phyloP scores from a whole-genome alignment of 23 red algal species.

The Gracilaria gracilis region DNA sequence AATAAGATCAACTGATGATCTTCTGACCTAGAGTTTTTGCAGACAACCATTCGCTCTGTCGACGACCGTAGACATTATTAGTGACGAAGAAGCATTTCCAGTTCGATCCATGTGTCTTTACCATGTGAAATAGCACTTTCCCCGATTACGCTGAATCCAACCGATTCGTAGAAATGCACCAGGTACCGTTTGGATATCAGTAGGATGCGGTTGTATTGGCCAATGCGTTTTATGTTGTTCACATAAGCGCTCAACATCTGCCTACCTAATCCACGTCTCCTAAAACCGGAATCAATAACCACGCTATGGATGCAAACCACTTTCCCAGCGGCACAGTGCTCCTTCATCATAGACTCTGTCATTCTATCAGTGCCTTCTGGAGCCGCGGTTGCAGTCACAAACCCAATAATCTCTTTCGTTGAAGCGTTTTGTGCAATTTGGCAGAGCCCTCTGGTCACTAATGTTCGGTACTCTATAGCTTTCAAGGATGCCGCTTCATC shows the following conservation, averaged over 20 bases:
- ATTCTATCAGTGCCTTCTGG: conserved; percentile 7
- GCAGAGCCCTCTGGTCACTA: background rate
- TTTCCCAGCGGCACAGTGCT: background rate
- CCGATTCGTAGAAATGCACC: conserved; percentile 14
- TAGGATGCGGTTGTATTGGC: background rate
- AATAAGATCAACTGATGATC: too few species aligned
- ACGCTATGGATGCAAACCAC: conserved; percentile 39
- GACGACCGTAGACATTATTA: background rate
- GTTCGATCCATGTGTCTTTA: conserved; percentile 29
- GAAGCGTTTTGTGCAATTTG: background rate
- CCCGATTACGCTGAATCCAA: conserved; percentile 21
- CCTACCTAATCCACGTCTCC: conserved; percentile 1
- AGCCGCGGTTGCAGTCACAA: conserved; percentile 11
- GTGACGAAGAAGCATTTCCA: background rate
- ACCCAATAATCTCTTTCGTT: conserved; percentile 14
- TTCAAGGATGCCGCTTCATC: conserved; percentile 15
- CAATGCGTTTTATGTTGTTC: background rate
- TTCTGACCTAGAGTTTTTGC: too few species aligned
- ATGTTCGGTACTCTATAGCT: conserved; percentile 8
- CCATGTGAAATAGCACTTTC: conserved; percentile 20
- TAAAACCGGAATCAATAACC: background rate
- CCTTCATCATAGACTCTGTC: conserved; percentile 22
- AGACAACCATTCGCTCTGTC: too few species aligned
- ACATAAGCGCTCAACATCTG: conserved; percentile 18
- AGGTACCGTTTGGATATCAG: conserved; percentile 21